These are phyloP conservation scores for Candida patagonica DNA, from an alignment of 805 yeast genomes.

Conservation along the genomic window DNA sequence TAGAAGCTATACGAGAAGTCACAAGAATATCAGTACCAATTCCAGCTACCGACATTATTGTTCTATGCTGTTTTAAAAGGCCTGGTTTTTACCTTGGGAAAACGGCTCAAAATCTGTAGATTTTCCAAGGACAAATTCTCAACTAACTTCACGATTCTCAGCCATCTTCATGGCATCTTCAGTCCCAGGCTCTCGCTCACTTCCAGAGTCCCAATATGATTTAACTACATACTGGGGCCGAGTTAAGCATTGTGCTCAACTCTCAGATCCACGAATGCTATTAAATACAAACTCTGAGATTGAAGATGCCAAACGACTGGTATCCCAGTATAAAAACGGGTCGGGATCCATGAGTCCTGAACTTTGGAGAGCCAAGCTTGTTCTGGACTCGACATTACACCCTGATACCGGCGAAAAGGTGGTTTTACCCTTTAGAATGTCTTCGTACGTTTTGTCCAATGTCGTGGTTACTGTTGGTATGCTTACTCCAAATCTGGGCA, in stretches of 20 bases:
- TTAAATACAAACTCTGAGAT: conserved; percentile 60
- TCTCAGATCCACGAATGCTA: conserved; percentile 77
- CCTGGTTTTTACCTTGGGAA: too few species aligned
- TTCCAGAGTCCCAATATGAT: conserved; percentile 78
- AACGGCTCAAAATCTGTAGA: not conserved
- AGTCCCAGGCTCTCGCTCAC: conserved; percentile 66
- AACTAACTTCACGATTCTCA: too few species aligned
- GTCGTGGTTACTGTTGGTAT: conserved; percentile 94
- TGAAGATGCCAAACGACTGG: conserved; percentile 49
- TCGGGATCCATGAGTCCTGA: conserved; percentile 61
- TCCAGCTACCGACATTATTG: conserved; percentile 32
- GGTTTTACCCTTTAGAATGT: conserved; percentile 91
- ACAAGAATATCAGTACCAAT: conserved; percentile 51
- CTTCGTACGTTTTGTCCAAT: conserved; percentile 87
- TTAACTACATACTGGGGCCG: conserved; percentile 84
- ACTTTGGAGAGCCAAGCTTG: conserved; percentile 80
- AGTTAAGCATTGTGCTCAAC: conserved; percentile 86
- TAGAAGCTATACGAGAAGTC: conserved; percentile 36
- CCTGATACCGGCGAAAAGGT: conserved; percentile 97
- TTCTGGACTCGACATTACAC: conserved; percentile 86
- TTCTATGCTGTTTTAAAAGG: too few species aligned
- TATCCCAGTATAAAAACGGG: conserved; percentile 70
- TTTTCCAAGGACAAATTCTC: too few species aligned
- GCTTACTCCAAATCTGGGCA: conserved; percentile 90
- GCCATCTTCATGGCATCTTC: conserved; percentile 72